Conservation (phyloP, 495 filamentous ascomycete genomes). For the Hypoxylon lienhwacheense region DNA sequence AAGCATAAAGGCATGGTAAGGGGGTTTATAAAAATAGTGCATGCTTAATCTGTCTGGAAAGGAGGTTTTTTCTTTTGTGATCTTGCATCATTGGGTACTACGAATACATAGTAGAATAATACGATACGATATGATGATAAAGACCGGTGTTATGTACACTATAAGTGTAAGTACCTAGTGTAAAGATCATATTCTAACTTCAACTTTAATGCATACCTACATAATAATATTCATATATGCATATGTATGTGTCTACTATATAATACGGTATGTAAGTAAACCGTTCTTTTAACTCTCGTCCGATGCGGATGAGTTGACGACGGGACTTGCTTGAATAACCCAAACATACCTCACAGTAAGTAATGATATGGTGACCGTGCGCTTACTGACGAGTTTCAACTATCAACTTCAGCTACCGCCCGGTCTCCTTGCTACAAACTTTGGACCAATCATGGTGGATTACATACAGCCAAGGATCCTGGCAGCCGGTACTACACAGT, state of each 20-base stretch:
- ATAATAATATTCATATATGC: no score
- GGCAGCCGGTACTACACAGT: slow-evolving; percentile 19
- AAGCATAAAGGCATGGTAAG: slow-evolving; percentile 14
- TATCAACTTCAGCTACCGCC: slow-evolving; percentile 31
- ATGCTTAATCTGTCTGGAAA: background rate
- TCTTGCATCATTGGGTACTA: slow-evolving; percentile 26
- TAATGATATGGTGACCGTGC: slow-evolving; percentile 29
- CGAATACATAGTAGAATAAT: no score
- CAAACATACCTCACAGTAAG: no score
- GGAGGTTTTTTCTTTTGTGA: background rate
- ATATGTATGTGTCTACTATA: no score
- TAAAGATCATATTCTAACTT: slow-evolving; percentile 28
- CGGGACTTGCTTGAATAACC: slow-evolving; percentile 20
- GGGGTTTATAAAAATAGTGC: slow-evolving; percentile 20
- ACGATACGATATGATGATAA: no score
- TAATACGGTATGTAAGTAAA: slow-evolving; percentile 18
- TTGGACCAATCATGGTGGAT: slow-evolving; percentile 15
- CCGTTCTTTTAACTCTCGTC: slow-evolving; percentile 26
- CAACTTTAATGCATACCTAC: no score
- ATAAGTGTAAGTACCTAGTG: background rate
- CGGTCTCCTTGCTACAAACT: slow-evolving; percentile 9
- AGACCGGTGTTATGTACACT: slow-evolving; percentile 4
- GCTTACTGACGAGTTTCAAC: slow-evolving; percentile 30
- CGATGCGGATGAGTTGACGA: slow-evolving; percentile 25
- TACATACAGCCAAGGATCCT: slow-evolving; percentile 9